A percentile compares a stretch with the other conserved stretches of the same genome.
Conservation (phyloP, 805 yeast genomes). For the Gaillardinia entomophila region DNA sequence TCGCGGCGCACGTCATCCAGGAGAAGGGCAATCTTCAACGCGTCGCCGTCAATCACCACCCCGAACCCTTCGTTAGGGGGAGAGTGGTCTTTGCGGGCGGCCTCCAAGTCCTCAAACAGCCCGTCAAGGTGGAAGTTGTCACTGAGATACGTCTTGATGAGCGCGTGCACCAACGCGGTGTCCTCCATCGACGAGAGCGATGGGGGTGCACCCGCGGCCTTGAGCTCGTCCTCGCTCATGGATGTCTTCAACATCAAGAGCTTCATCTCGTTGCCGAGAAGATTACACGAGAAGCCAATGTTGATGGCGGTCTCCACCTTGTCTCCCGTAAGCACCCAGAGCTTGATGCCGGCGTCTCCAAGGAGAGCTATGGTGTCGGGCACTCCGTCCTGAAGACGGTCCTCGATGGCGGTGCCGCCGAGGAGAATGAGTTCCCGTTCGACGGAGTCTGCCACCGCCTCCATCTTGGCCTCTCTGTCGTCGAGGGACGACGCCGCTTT, state of each 20-base stretch:
- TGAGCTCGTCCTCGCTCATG: slow-evolving; percentile 19
- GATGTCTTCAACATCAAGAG: slow-evolving; percentile 49
- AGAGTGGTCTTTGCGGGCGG: slow-evolving; percentile 51
- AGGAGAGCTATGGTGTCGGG: slow-evolving; percentile 71
- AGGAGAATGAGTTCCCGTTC: slow-evolving; percentile 60
- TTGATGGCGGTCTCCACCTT: slow-evolving; percentile 87
- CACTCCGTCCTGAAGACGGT: slow-evolving; percentile 79
- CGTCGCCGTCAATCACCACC: slow-evolving; percentile 77
- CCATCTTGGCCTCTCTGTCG: slow-evolving; percentile 67
- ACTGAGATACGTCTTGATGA: slow-evolving; percentile 48
- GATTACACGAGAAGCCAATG: slow-evolving; percentile 80
- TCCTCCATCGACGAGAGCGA: slow-evolving; percentile 17
- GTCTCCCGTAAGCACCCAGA: slow-evolving; percentile 87
- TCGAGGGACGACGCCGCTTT: slow-evolving; percentile 60
- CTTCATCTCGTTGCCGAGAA: slow-evolving; percentile 72
- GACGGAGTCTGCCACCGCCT: slow-evolving; percentile 66
- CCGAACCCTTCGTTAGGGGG: slow-evolving; percentile 67
- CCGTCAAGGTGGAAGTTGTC: slow-evolving; percentile 58
- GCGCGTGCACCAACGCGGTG: slow-evolving; percentile 35
- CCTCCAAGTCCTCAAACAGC: slow-evolving; percentile 46
- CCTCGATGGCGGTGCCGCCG: slow-evolving; percentile 88
- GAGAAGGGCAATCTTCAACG: slow-evolving; percentile 44
- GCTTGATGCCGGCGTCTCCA: slow-evolving; percentile 72
- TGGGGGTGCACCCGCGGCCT: slow-evolving; percentile 12
- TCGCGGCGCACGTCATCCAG: slow-evolving; percentile 42